Base-by-base conservation (phyloP, 371 early-diverging fungal species). In the Apophysomyces variabilis region DNA sequence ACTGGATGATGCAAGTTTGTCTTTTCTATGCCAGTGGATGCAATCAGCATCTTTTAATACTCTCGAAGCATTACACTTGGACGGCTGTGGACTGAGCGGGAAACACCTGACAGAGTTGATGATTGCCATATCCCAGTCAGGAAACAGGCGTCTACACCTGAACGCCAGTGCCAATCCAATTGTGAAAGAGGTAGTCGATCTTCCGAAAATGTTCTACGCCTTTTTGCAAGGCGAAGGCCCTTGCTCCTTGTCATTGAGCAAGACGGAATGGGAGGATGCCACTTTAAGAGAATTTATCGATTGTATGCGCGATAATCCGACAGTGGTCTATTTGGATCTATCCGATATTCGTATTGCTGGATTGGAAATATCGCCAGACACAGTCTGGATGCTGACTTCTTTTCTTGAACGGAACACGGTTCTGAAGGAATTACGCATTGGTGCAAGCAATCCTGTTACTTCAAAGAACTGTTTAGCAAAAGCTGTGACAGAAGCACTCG, bases 221-320 rank as follows among this genome's bases (percentile, higher is more conserved):
- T 67, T 81, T 13, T 56, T 75, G 59, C 73, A 81, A 39, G 66
- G 74, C 4, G 71, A 75, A 43, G 79, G 79, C 1, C 82, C 82
- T 11, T 56, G 43, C 0, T 77, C 75, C 0, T 21, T 81, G n/a
- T 72, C 78, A 7, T 56, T 81, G 26, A 70, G 74, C 8, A 60
- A 66, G 11, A 65, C 67, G 9, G 79, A 81, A 57, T 81, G 82
- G 82, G 82, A 81, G 38, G 82, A 81, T 26, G 64, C 62, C 14
- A 69, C 74, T 0, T 43, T 81, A 12, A 72, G 77, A 21, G 82
- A 81, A 58, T 65, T 78, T 12, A 70, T 81, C 35, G 79, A 78
- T 46, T 74, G 74, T 21, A 11, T 81, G 18, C 65, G 75, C 9
- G 75, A 78, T 44, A 81, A 81, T 38, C 67, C 62, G 5, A 72